A percentile compares a stretch with the other conserved stretches of the same genome.
Conservation (phyloP, 176 grass and related monocot species). For the Coix lacrymajobi region DNA sequence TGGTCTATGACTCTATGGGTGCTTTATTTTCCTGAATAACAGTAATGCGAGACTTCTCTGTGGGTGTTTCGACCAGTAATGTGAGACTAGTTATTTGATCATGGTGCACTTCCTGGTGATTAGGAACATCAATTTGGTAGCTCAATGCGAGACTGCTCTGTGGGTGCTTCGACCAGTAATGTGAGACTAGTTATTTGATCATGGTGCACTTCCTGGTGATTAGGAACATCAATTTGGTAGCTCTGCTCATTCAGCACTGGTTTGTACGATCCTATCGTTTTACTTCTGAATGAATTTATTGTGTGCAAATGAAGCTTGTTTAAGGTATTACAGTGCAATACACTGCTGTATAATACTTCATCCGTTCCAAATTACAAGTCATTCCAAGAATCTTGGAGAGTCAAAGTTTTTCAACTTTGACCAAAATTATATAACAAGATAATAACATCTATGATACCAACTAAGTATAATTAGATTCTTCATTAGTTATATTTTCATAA, state of each 20-base stretch:
- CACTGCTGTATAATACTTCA: background rate
- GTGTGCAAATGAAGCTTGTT: background rate
- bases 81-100: background rate
- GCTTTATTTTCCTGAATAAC: no score
- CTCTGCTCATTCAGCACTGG: background rate
- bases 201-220: background rate
- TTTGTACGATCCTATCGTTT: background rate
- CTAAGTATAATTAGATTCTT: no score
- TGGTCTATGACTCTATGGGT: no score
- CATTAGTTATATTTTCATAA: no score
- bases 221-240: background rate
- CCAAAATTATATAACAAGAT: no score
- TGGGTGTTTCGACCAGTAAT: no score
- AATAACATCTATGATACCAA: no score
- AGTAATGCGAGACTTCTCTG: background rate
- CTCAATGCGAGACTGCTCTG: no score
- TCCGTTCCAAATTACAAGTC: no score
- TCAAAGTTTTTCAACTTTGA: no score
- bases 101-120: background rate
- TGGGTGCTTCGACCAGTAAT: no score
- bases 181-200: background rate
- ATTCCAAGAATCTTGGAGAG: no score
- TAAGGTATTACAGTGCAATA: background rate
- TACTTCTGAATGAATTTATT: background rate
- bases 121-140: background rate